Conservation (phyloP, 2,329 filamentous ascomycete genomes). For the Fonsecaea pugnacius region DNA sequence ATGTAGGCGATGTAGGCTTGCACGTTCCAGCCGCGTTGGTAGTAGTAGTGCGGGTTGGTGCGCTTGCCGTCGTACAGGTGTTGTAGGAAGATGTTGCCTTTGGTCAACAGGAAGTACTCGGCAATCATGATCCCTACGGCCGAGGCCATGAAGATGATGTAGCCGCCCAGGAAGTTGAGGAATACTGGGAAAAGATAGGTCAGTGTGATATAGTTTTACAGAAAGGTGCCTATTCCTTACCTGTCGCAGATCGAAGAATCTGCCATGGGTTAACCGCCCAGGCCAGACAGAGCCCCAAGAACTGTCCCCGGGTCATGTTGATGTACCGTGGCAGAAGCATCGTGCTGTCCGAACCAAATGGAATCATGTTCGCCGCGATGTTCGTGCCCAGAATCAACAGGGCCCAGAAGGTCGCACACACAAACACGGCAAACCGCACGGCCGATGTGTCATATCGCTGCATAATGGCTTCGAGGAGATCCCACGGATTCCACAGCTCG, state of each 20-base stretch:
- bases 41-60: slow-evolving; percentile 14
- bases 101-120: slow-evolving; percentile 17
- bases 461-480: slow-evolving; percentile 20
- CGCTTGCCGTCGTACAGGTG: slow-evolving; percentile 13
- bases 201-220: too few species aligned
- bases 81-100: slow-evolving; percentile 15
- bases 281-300: slow-evolving; percentile 8
- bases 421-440: slow-evolving; percentile 17
- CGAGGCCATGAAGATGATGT: slow-evolving; percentile 19
- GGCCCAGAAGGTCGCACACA: slow-evolving; percentile 10
- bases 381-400: slow-evolving; percentile 14
- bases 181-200: neutral
- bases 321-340: slow-evolving; percentile 18
- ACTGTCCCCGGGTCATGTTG: slow-evolving; percentile 18
- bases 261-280: slow-evolving; percentile 18
- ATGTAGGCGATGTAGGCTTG: slow-evolving; percentile 17
- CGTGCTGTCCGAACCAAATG: slow-evolving; percentile 16
- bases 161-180: slow-evolving; percentile 20
- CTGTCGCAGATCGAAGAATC: slow-evolving; percentile 12
- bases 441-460: slow-evolving; percentile 3
- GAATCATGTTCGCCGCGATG: slow-evolving; percentile 21
- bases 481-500: slow-evolving; percentile 42
- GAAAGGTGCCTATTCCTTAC: neutral
- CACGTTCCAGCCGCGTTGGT: slow-evolving; percentile 13
- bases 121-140: slow-evolving; percentile 19